A percentile compares a stretch with the other conserved stretches of the same genome.
Evolutionary conservation across 257 asterid species (phyloP).

Genomic region (Ophiorrhiza pumila): DNA sequence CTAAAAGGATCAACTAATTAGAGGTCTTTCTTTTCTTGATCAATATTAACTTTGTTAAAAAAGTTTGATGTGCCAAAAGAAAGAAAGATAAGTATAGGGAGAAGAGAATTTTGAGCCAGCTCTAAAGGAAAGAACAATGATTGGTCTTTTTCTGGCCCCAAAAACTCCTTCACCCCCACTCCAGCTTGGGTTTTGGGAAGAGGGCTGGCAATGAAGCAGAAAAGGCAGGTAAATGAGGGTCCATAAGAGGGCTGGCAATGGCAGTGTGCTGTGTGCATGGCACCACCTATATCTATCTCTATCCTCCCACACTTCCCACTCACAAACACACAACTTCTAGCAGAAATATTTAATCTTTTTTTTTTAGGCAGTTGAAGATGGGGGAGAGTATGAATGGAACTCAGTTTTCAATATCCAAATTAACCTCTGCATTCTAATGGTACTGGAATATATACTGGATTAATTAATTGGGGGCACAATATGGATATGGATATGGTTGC

Average conservation of each 20-base stretch:
- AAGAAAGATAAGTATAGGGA: neutral
- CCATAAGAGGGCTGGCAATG: slow-evolving; percentile 18
- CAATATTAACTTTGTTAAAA: slow-evolving; percentile 2
- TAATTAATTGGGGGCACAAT: too few species aligned
- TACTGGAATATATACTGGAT: too few species aligned
- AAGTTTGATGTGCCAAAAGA: neutral
- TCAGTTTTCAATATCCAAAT: too few species aligned
- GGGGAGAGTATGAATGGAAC: too few species aligned
- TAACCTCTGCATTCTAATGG: too few species aligned
- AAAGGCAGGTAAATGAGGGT: slow-evolving; percentile 22
- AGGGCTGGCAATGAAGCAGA: slow-evolving; percentile 16
- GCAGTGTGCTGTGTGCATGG: too few species aligned
- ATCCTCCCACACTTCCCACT: neutral
- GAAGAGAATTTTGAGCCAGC: slow-evolving; percentile 26
- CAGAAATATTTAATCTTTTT: too few species aligned
- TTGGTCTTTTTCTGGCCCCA: slow-evolving; percentile 27
- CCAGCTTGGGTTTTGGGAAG: slow-evolving; percentile 21
- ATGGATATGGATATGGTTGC: too few species aligned
- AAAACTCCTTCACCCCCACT: slow-evolving; percentile 20
- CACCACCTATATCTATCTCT: slow-evolving; percentile 14
- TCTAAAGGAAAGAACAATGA: slow-evolving; percentile 27
- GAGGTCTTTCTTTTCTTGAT: slow-evolving; percentile 2
- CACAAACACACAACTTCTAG: neutral
- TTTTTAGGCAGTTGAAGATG: too few species aligned
- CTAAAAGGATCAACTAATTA: slow-evolving; percentile 11